phyloP scores from a whole-genome alignment of 148 eudicot species.

The Amaranthus palmeri region DNA sequence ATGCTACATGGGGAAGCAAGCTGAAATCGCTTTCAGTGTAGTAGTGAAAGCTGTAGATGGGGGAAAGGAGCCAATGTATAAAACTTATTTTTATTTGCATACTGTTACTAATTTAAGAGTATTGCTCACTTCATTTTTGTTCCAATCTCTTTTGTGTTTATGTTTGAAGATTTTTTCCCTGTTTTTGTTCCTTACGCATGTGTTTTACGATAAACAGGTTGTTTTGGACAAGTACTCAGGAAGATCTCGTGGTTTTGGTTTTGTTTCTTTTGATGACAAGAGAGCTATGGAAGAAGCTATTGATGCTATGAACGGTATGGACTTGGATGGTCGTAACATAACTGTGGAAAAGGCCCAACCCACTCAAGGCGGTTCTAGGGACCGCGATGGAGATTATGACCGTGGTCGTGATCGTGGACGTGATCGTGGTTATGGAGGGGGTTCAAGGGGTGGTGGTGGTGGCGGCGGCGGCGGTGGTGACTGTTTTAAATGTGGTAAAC shows the following conservation, averaged over 20 bases:
- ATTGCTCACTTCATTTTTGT: neutral
- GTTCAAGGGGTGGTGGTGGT: conserved; percentile 61
- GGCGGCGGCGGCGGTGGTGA: conserved; percentile 57
- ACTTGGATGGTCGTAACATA: conserved; percentile 83
- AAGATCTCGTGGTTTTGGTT: conserved; percentile 96
- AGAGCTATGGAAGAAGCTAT: conserved; percentile 94
- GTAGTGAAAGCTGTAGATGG: neutral
- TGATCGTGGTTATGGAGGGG: conserved; percentile 57
- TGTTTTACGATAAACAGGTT: conserved; percentile 34
- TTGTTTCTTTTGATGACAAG: conserved; percentile 87
- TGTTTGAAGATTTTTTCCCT: neutral
- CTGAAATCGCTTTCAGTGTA: neutral
- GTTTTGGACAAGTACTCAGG: conserved; percentile 84
- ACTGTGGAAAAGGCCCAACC: conserved; percentile 97
- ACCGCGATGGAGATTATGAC: conserved; percentile 55
- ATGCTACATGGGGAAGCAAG: too few relatives aligned
- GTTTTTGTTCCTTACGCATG: neutral
- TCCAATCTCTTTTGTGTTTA: neutral
- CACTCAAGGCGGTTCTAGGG: conserved; percentile 55
- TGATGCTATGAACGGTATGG: conserved; percentile 81
- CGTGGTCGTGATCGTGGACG: conserved; percentile 50
- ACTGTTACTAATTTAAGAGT: neutral
- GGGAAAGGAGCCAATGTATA: neutral
- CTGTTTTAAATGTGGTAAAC: conserved; percentile 47
- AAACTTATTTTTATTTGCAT: neutral